Evolutionary conservation across 2,329 filamentous ascomycete genomes (phyloP).

Genomic region (Penicillium paneum): DNA sequence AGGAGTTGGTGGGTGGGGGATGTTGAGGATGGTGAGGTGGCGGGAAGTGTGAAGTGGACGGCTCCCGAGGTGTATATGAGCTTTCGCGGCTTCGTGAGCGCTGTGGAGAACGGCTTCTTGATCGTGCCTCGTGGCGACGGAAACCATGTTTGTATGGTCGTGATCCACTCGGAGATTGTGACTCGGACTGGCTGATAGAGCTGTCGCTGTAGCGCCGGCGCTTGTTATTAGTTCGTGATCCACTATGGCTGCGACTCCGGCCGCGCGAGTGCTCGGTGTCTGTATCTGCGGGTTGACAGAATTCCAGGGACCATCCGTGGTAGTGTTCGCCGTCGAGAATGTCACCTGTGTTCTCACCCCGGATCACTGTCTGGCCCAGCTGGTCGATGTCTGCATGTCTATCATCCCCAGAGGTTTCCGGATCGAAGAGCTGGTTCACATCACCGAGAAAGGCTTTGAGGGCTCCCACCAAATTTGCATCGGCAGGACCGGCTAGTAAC

Average conservation of each 20-base stretch:
- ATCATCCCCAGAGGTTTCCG: slow-evolving; percentile 50
- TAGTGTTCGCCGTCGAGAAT: slow-evolving; percentile 68
- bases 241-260: slow-evolving; percentile 44
- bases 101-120: slow-evolving; percentile 25
- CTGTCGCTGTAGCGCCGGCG: slow-evolving; percentile 42
- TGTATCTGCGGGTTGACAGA: slow-evolving; percentile 68
- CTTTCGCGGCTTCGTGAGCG: slow-evolving; percentile 28
- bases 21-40: slow-evolving; percentile 22
- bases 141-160: slow-evolving; percentile 19
- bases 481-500: slow-evolving; percentile 65
- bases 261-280: slow-evolving; percentile 35
- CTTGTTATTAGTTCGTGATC: slow-evolving; percentile 39
- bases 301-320: slow-evolving; percentile 80
- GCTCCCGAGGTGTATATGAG: slow-evolving; percentile 34
- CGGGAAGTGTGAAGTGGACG: slow-evolving; percentile 24
- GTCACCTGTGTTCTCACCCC: slow-evolving; percentile 65
- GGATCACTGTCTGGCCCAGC: slow-evolving; percentile 65
- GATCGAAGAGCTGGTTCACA: slow-evolving; percentile 65
- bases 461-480: slow-evolving; percentile 61
- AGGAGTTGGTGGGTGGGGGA: slow-evolving; percentile 16
- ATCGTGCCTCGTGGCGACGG: slow-evolving; percentile 24
- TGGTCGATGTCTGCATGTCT: slow-evolving; percentile 65
- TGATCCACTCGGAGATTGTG: slow-evolving; percentile 32
- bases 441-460: slow-evolving; percentile 69
- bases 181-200: slow-evolving; percentile 27